Evolutionary conservation across 371 early-diverging fungal species (phyloP).

Genomic region (Gilbertella persicaria): DNA sequence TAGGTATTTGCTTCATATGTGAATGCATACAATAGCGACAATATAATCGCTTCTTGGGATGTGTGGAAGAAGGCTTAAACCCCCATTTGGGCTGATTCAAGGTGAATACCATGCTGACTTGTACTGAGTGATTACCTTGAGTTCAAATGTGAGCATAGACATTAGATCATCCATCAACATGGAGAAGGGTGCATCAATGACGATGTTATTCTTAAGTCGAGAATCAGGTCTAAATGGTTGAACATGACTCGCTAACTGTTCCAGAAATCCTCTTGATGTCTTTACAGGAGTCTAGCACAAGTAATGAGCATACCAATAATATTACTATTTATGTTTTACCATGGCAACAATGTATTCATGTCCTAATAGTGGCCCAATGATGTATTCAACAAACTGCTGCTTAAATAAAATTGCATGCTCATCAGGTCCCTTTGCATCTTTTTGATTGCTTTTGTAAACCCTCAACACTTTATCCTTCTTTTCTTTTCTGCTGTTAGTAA

Average conservation of each 20-base stretch:
- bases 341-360: conserved; percentile 29
- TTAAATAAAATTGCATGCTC: conserved; percentile 3
- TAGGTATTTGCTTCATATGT: conserved; percentile 22
- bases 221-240: conserved; percentile 18
- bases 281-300: conserved; percentile 21
- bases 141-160: conserved; percentile 29
- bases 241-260: conserved; percentile 22
- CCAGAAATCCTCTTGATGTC: conserved; percentile 25
- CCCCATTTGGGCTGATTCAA: conserved; percentile 77
- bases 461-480: conserved; percentile 38
- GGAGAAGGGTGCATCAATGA: conserved; percentile 19
- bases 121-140: conserved; percentile 56
- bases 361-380: conserved; percentile 45
- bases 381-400: conserved; percentile 22
- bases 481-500: background rate
- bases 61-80: conserved; percentile 48
- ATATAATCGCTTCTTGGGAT: conserved; percentile 28
- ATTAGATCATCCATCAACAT: conserved; percentile 37
- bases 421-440: background rate
- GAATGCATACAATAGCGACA: conserved; percentile 68
- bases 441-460: conserved; percentile 26
- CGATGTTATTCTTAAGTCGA: conserved; percentile 15
- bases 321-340: conserved; percentile 22
- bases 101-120: no score
- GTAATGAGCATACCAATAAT: background rate